Conservation (phyloP, 805 yeast genomes). For the Sugiyamaella boreocaroliniensis region DNA sequence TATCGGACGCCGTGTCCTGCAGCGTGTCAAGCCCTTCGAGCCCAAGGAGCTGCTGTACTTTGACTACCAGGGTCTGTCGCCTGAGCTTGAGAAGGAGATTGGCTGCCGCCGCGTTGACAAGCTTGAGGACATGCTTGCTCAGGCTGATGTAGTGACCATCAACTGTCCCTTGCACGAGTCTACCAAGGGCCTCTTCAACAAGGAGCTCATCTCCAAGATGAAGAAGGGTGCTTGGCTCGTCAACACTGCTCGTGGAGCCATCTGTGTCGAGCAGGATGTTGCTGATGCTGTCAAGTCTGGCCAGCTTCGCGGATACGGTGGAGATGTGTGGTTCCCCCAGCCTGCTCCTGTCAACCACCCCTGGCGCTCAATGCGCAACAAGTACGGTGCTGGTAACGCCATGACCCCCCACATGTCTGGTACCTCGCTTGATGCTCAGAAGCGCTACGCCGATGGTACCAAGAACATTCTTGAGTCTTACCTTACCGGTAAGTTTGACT, state of each 20-base stretch:
- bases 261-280: slow-evolving; percentile 63
- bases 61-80: slow-evolving; percentile 65
- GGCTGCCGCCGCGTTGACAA: slow-evolving; percentile 54
- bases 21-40: slow-evolving; percentile 64
- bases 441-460: slow-evolving; percentile 64
- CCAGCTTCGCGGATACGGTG: slow-evolving; percentile 71
- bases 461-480: slow-evolving; percentile 57
- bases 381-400: slow-evolving; percentile 69
- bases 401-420: slow-evolving; percentile 83
- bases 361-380: slow-evolving; percentile 65
- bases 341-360: slow-evolving; percentile 75
- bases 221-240: slow-evolving; percentile 69
- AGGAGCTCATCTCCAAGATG: slow-evolving; percentile 53
- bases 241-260: slow-evolving; percentile 80
- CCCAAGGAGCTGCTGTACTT: slow-evolving; percentile 67
- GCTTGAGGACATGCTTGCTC: slow-evolving; percentile 58
- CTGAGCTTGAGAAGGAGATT: slow-evolving; percentile 50
- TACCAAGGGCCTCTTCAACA: slow-evolving; percentile 60
- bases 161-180: slow-evolving; percentile 72
- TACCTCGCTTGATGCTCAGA: slow-evolving; percentile 73
- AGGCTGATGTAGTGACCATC: slow-evolving; percentile 68
- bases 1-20: slow-evolving; percentile 70
- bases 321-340: slow-evolving; percentile 82
- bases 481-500: slow-evolving; percentile 55
- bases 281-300: slow-evolving; percentile 68